These are phyloP conservation scores for Cercospora sp. DNA, from an alignment of 2,329 filamentous ascomycete genomes.

Conservation along the genomic window DNA sequence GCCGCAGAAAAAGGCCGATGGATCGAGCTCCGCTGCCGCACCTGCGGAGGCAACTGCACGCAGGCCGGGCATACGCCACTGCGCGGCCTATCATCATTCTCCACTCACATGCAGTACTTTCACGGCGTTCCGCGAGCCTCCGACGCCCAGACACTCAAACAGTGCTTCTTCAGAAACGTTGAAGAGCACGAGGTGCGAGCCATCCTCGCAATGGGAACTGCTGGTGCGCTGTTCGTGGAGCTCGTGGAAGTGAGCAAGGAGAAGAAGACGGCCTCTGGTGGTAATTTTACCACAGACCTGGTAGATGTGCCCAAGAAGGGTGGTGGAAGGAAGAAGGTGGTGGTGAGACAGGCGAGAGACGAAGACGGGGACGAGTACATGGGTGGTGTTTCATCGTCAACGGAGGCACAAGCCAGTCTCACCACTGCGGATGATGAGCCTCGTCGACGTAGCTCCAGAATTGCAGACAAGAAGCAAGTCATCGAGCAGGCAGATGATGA, in stretches of 20 bases:
- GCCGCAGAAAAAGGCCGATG: not conserved
- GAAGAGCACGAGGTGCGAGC: not conserved
- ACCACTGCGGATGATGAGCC: not conserved
- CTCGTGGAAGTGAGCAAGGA: not conserved
- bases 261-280: not conserved
- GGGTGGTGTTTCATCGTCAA: not conserved
- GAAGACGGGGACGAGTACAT: not conserved
- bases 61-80: not conserved
- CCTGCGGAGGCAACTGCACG: not conserved
- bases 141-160: not conserved
- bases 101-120: not conserved
- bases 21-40: not conserved
- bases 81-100: not conserved
- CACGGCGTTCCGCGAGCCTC: not conserved
- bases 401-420: not conserved
- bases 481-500: not conserved
- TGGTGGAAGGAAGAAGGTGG: not conserved
- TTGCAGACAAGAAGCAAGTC: not conserved
- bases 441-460: not conserved
- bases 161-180: not conserved
- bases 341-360: not conserved
- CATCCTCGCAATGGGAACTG: not conserved
- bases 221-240: not conserved
- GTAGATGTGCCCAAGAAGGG: not conserved
- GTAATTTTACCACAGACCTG: not conserved